Conservation (phyloP, 2,329 filamentous ascomycete genomes). For the Cyclaneusma minus region DNA sequence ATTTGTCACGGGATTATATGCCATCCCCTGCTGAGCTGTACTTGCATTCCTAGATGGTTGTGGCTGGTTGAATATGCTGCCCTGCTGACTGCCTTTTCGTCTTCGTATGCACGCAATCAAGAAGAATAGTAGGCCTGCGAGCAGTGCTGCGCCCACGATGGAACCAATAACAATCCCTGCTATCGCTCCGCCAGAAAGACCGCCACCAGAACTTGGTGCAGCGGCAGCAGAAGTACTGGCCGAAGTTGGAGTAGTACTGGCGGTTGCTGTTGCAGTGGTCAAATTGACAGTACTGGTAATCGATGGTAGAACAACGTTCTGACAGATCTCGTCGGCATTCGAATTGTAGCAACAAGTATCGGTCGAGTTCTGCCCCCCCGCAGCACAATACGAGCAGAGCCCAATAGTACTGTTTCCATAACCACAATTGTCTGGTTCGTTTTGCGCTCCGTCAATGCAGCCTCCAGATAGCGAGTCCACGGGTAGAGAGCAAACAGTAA, state of each 20-base stretch:
- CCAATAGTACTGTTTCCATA: conserved; percentile 58
- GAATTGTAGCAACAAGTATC: conserved; percentile 89
- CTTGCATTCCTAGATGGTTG: conserved; percentile 46
- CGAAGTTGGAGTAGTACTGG: conserved; percentile 23
- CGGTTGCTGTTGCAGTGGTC: conserved; percentile 30
- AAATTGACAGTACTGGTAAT: conserved; percentile 56
- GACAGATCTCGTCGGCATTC: conserved; percentile 57
- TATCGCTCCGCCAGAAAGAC: conserved; percentile 72
- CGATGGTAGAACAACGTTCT: conserved; percentile 61
- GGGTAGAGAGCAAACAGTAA: conserved; percentile 75
- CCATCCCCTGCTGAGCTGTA: conserved; percentile 27
- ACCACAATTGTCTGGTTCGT: conserved; percentile 80
- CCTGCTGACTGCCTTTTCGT: conserved; percentile 43
- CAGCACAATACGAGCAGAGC: conserved; percentile 73
- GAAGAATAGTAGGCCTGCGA: conserved; percentile 55
- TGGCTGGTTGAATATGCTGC: conserved; percentile 80
- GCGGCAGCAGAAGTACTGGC: conserved; percentile 7
- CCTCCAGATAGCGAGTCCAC: conserved; percentile 59
- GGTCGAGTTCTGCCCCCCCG: conserved; percentile 76
- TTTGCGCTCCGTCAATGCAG: conserved; percentile 63
- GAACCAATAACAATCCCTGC: conserved; percentile 81
- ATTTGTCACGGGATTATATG: conserved; percentile 22
- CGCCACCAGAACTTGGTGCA: conserved; percentile 19
- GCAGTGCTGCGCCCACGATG: conserved; percentile 50
- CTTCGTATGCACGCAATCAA: conserved; percentile 30